Percentiles rank a stretch among this genome's conserved stretches.
Evolutionary conservation across 2,329 filamentous ascomycete species (phyloP).

Genomic region (Cephalotrichum gorgonifer): DNA sequence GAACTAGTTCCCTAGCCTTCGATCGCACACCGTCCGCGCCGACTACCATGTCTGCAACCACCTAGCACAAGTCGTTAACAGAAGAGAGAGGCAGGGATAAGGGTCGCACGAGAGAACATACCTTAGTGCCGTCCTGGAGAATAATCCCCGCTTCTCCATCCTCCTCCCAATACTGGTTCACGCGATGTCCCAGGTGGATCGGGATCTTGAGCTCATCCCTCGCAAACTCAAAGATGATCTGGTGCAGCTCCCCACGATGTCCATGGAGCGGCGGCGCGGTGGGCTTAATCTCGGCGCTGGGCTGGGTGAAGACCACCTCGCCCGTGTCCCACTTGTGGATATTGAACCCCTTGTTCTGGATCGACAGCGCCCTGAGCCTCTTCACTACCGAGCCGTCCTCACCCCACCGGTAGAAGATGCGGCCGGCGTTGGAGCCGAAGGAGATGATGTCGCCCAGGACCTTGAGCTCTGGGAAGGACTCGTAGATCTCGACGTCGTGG

Average conservation of each 20-base stretch:
- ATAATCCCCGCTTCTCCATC: conserved; percentile 38
- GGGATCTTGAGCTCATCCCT: conserved; percentile 42
- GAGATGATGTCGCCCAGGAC: conserved; percentile 52
- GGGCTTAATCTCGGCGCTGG: conserved; percentile 27
- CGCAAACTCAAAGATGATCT: conserved; percentile 48
- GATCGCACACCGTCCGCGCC: conserved; percentile 45
- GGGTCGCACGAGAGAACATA: no score
- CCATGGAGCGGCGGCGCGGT: conserved; percentile 48
- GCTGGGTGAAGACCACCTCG: conserved; percentile 48
- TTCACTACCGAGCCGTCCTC: conserved; percentile 19
- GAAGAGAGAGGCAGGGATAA: no score
- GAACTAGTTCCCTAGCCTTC: conserved; percentile 37
- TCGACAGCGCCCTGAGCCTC: neutral
- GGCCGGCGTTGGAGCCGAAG: conserved; percentile 49
- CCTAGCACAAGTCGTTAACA: conserved; percentile 13
- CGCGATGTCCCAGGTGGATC: conserved; percentile 40
- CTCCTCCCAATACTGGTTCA: conserved; percentile 45
- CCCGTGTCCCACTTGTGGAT: conserved; percentile 52
- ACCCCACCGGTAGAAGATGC: conserved; percentile 50
- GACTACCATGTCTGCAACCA: conserved; percentile 39
- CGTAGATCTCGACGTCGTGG: conserved; percentile 47
- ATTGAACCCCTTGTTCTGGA: conserved; percentile 39
- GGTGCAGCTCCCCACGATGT: conserved; percentile 49
- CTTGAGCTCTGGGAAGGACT: conserved; percentile 47
- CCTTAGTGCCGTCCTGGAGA: conserved; percentile 34